A percentile compares a stretch with the other conserved stretches of the same genome.
Evolutionary conservation across 768 basidiomycete genomes (phyloP).

Genomic region (Neoboletus brunneissimus): DNA sequence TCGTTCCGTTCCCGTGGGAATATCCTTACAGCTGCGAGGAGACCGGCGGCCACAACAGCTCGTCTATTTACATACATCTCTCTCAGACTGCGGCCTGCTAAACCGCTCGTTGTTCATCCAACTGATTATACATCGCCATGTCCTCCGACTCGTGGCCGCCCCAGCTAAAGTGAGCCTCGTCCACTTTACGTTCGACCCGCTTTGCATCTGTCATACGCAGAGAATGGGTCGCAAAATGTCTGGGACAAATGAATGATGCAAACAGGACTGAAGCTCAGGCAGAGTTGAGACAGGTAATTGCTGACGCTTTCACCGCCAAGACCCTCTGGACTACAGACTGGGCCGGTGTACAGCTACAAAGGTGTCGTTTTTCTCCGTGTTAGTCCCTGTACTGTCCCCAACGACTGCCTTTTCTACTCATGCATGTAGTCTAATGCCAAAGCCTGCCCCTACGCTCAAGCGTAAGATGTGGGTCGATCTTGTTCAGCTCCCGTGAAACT

Average conservation of each 20-base stretch:
- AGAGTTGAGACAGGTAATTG: constrained; percentile 96
- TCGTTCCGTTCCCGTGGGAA: constrained; percentile 20
- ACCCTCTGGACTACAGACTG: constrained; percentile 94
- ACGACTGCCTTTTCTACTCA: constrained; percentile 15
- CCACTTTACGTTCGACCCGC: background rate
- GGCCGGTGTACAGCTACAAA: constrained; percentile 81
- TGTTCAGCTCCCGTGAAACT: background rate
- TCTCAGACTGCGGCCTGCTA: background rate
- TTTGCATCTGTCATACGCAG: constrained; percentile 42
- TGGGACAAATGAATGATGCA: constrained; percentile 85
- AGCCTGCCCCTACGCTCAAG: constrained; percentile 57
- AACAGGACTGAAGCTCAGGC: constrained; percentile 87
- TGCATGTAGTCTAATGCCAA: constrained; percentile 52
- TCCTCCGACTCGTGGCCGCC: constrained; percentile 81
- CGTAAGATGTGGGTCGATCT: constrained; percentile 59
- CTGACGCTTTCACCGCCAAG: constrained; percentile 82
- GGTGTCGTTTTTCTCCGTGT: constrained; percentile 42
- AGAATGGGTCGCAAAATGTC: constrained; percentile 92
- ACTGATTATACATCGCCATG: constrained; percentile 39
- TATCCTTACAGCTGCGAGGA: background rate
- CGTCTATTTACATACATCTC: constrained; percentile 11
- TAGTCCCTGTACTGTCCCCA: constrained; percentile 13
- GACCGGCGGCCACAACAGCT: background rate
- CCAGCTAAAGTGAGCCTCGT: constrained; percentile 59
- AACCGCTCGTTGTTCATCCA: background rate